These are phyloP conservation scores for Entamoeba histolytica DNA, from an alignment of 208 protist genomes.

Conservation along the genomic window DNA sequence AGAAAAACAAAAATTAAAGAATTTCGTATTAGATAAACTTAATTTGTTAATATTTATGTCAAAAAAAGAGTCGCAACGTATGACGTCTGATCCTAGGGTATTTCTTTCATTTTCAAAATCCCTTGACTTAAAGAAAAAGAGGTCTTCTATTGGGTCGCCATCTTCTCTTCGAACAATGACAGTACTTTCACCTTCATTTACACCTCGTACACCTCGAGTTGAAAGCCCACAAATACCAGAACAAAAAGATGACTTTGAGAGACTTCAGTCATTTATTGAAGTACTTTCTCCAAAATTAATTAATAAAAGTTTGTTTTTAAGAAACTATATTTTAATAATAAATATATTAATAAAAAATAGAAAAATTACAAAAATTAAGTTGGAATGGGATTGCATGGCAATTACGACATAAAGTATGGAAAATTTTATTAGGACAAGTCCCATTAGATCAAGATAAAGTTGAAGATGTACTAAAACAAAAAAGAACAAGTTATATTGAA, in stretches of 20 bases:
- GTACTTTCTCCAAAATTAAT: background rate
- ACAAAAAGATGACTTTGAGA: background rate
- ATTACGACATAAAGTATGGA: background rate
- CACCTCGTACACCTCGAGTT: background rate
- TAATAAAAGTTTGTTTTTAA: background rate
- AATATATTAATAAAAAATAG: too few relatives aligned
- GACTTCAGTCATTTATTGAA: background rate
- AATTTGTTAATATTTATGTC: too few relatives aligned
- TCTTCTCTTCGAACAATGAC: background rate
- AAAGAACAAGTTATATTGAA: background rate
- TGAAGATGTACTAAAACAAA: background rate
- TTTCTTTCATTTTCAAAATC: background rate
- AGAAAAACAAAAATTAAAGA: too few relatives aligned
- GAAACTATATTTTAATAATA: too few relatives aligned
- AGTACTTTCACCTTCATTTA: background rate
- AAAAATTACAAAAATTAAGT: background rate
- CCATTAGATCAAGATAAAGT: background rate
- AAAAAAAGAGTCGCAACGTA: too few relatives aligned
- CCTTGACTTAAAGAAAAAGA: background rate
- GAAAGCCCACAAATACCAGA: too few relatives aligned
- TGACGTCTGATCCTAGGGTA: background rate
- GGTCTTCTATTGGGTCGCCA: background rate
- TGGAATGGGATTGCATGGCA: background rate
- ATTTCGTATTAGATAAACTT: too few relatives aligned
- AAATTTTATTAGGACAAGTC: background rate